Conservation (phyloP, 73 alveolate species). For the Breviolum minutum region DNA sequence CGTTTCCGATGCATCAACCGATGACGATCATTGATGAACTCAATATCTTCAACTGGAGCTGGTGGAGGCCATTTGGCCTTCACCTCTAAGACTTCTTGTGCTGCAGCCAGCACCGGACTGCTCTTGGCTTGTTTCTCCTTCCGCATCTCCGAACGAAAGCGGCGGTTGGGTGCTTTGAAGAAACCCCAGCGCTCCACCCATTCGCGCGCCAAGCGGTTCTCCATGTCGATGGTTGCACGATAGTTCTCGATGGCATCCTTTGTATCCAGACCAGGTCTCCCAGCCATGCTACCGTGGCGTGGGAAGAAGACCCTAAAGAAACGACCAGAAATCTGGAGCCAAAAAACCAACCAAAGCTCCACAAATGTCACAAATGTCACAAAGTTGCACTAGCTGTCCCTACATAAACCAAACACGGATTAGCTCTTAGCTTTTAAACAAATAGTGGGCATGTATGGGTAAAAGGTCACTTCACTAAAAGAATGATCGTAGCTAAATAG, state of each 20-base stretch:
- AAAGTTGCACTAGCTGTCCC: too few species aligned
- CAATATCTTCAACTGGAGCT: conserved; percentile 39
- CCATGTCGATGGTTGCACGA: conserved; percentile 69
- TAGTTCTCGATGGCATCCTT: conserved; percentile 72
- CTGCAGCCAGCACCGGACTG: conserved; percentile 28
- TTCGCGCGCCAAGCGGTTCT: conserved; percentile 42
- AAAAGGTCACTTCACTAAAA: too few species aligned
- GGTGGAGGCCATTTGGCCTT: conserved; percentile 36
- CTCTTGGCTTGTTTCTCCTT: conserved; percentile 27
- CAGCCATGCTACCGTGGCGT: conserved; percentile 25
- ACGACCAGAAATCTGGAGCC: background rate
- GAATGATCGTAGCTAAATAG: too few species aligned
- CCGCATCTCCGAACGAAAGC: conserved; percentile 73
- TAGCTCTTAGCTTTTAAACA: too few species aligned
- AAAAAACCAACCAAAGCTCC: background rate
- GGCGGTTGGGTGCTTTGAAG: conserved; percentile 74
- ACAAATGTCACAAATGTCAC: too few species aligned
- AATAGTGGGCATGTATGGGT: too few species aligned
- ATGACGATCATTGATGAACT: conserved; percentile 73
- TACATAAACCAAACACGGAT: too few species aligned
- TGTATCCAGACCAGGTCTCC: conserved; percentile 61
- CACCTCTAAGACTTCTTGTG: background rate
- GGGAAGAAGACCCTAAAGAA: background rate
- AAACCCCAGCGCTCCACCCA: conserved; percentile 89
- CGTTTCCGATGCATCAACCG: conserved; percentile 77